Conservation (phyloP, 2,329 filamentous ascomycete genomes). For the Canariomyces notabilis region DNA sequence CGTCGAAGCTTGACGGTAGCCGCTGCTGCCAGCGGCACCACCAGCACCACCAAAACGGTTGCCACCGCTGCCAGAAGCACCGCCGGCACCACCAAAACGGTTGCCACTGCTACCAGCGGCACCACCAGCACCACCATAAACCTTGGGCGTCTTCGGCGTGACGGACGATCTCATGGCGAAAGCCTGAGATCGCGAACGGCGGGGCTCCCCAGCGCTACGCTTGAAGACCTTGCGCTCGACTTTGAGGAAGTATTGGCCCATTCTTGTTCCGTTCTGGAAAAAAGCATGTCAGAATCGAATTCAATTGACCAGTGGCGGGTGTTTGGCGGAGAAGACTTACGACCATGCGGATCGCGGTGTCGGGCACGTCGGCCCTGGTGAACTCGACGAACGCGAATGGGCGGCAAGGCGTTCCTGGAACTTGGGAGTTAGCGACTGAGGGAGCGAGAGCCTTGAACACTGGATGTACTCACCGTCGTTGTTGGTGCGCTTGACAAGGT, state of each 20-base stretch:
- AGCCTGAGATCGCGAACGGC: constrained; percentile 15
- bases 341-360: constrained; percentile 9
- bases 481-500: constrained; percentile 23
- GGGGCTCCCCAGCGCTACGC: constrained; percentile 2
- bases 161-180: constrained; percentile 2
- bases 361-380: constrained; percentile 9
- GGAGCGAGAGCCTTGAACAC: constrained; percentile 16
- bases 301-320: neutral
- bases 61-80: too few species aligned
- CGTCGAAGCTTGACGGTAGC: too few species aligned
- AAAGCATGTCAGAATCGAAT: constrained; percentile 9
- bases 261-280: constrained; percentile 2
- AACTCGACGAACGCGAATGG: constrained; percentile 24
- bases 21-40: too few species aligned
- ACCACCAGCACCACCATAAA: too few species aligned
- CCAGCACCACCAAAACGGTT: too few species aligned
- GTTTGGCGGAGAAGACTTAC: constrained; percentile 10
- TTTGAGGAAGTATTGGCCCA: constrained; percentile 9
- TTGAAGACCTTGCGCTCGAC: constrained; percentile 20
- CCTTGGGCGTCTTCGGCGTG: constrained; percentile 14
- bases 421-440: neutral
- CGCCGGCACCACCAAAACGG: too few species aligned
- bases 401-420: neutral
- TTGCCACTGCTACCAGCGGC: too few species aligned
- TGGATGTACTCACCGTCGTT: constrained; percentile 6